Base-by-base conservation (phyloP, 1,284 basidiomycete genomes). In the Tilletia setariae region DNA sequence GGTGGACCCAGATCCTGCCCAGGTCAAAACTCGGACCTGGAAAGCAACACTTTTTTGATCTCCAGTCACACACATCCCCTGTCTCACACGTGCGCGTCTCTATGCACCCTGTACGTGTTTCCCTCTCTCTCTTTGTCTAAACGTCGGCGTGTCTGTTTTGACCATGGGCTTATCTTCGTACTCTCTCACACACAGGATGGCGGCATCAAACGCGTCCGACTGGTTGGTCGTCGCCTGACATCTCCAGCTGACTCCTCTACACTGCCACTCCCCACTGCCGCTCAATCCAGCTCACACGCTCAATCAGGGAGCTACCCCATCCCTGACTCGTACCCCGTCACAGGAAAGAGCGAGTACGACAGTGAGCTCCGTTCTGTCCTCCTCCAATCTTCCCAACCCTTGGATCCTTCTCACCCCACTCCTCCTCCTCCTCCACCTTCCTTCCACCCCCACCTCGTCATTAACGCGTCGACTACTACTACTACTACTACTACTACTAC, bases 1-100 rank as follows among this genome's bases (percentile, higher is more conserved):
- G 83, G 28, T 98, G 95, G 95, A 87, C 86, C 1, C 83, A 85
- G 0, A 87, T 98, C 74, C 86, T 98, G 47, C 86, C 89, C 23
- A 87, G 89, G 73, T 89, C 88, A 28, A 91, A 91, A 78, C 87
- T 95, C 47, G 93, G 94, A 11, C 91, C 96, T 2, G 91, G 97
- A 84, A 87, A 90, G 73, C 91, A 92, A 80, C 94, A 97, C 82
- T 91, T 88, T 81, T 92, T 97, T 84, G 88, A 90, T 76, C 85
- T 96, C 66, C 87, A 90, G 76, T 30, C 21, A 32, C 25, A 23
- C 28, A 87, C 89, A 74, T 68, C 51, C 19, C 64, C 62, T 11
- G 94, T 89, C 83, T 93, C 89, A 15, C 95, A 98, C 83, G 88
- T 98, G 68, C 89, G 89, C 76, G 85, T 95, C 71, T 92, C 90